Base-by-base conservation (phyloP, 495 filamentous ascomycete genomes). In the Lasiosphaeriaceae sp. region DNA sequence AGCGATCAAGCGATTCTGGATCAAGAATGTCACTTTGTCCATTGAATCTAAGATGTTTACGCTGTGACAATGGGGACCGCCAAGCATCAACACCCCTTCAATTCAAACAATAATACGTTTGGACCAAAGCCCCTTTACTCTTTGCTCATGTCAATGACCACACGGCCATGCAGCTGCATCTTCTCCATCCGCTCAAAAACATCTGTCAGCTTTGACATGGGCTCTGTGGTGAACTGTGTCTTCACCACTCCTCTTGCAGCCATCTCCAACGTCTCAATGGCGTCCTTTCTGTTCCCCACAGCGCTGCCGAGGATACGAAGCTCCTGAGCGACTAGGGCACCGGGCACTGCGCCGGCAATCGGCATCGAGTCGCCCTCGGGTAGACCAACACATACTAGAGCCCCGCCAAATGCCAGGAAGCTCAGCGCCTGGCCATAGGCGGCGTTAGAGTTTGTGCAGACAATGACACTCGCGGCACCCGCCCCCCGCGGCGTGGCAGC, bases 251-350 rank as follows among this genome's bases (percentile, higher is more conserved):
- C 86, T 6, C 84, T 63, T 3, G 76, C 76, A 19, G 83, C 84
- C 71, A 90, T 80, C 16, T 88, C 78, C 63, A 90, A 55, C 6
- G 77, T 76, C 70, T 90, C 86, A 57, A 86, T 81, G 2, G 87
- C 86, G 55, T 90, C 86, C 29, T 66, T 75, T 24, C 85, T 76
- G 61, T 81, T 83, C 0, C 87, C 86, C 6, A 89, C 86, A 14
- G 83, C 83, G 14, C 76, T 79, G 1, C 84, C 85, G 0, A 83
- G 76, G 66, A 90, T 83, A 23, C 69, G 78, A 24, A 74, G 65
- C 47, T 83, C 79, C 63, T 78, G 76, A 41, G 63, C 65, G 24
- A 89, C 68, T 47, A 90, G 65, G 26, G 58, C 37, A 1, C 64
- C 62, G 12, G 86, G 84, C 47, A 69, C 75, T 3, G 83, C 81